phyloP scores from a whole-genome alignment of 1,284 basidiomycete species.

The Neonothopanus nambi region DNA sequence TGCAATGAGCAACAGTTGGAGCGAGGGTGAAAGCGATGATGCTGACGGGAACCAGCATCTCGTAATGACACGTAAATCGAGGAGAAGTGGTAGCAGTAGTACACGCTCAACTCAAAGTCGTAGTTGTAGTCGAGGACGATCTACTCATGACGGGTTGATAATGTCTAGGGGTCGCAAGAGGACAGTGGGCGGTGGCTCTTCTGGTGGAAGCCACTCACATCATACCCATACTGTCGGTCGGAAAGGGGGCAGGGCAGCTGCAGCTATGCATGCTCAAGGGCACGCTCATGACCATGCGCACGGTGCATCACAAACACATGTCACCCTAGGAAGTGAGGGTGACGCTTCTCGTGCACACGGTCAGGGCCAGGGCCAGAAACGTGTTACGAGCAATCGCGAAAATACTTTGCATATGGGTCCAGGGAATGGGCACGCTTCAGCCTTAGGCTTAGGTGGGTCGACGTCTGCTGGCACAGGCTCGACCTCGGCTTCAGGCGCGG shows the following conservation, averaged over 20 bases:
- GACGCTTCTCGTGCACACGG: too few relatives aligned
- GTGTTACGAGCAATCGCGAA: background rate
- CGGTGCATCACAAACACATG: background rate
- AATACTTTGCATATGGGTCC: too few relatives aligned
- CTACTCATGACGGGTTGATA: constrained; percentile 9
- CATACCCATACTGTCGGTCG: background rate
- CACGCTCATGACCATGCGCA: background rate
- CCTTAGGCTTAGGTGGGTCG: too few relatives aligned
- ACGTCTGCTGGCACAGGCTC: too few relatives aligned
- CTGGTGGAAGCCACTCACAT: too few relatives aligned
- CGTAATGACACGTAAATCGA: background rate
- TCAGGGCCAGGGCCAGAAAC: too few relatives aligned
- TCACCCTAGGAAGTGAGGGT: background rate
- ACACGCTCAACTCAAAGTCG: constrained; percentile 3
- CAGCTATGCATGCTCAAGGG: background rate
- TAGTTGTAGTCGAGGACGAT: background rate
- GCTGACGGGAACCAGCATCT: background rate
- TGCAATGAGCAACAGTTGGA: constrained; percentile 3
- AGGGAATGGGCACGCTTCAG: too few relatives aligned
- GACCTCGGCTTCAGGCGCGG: background rate
- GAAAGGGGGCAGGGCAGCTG: constrained; percentile 1
- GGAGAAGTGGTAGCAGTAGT: constrained; percentile 1
- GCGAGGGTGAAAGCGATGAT: constrained; percentile 8
- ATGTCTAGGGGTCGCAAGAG: constrained; percentile 8
- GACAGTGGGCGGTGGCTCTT: background rate